Base-by-base conservation (phyloP, 176 grass and related monocot genomes). In the Oropetium thomaeum region DNA sequence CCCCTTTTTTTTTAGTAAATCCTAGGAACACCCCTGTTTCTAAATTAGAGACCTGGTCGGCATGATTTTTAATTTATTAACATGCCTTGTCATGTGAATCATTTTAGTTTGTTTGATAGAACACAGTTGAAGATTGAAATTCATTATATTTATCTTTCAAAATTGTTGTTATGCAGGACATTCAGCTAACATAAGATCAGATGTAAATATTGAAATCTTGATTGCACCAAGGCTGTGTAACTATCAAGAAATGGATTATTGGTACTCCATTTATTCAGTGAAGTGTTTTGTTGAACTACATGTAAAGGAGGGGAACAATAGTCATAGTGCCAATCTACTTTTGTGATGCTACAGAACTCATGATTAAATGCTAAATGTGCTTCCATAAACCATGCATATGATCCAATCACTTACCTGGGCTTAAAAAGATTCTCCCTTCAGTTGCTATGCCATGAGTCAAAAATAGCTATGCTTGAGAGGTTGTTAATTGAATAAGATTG, bases 401-500 rank as follows among this genome's bases (percentile, higher is more conserved):
- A 71, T 42, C 32, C 10, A 15, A 66, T 57, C 15, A 5, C 35
- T 70, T 53, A 63, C 55, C 35, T 72, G 67, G 7, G 33, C 43
- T 72, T 66, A 41, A 71, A 45, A 71, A 47, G 23, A n/a, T n/a
- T n/a, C n/a, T 8, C 62, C 23, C 10, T 28, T 30, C 68, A 73
- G 44, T 75, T 5, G 39, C 28, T 79, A 59, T 43, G 34, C 59
- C 69, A 83, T 67, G n/a, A 67, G 62, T 61, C 62, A 79, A 73
- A 32, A 66, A 61, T 30, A 31, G 26, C 54, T 88, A 62, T 3
- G 0, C 69, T 75, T 44, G 39, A 75, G 55, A 74, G 75, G 16
- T 71, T 69, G 47, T 79, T 61, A 59, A 70, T 14, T 79, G 44
- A 79, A 75, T 69, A 49, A 79, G 62, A 58, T 73, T 73, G 75